Evolutionary conservation across 768 basidiomycete species (phyloP).

Genomic region (Coprinopsis strossmayeri): DNA sequence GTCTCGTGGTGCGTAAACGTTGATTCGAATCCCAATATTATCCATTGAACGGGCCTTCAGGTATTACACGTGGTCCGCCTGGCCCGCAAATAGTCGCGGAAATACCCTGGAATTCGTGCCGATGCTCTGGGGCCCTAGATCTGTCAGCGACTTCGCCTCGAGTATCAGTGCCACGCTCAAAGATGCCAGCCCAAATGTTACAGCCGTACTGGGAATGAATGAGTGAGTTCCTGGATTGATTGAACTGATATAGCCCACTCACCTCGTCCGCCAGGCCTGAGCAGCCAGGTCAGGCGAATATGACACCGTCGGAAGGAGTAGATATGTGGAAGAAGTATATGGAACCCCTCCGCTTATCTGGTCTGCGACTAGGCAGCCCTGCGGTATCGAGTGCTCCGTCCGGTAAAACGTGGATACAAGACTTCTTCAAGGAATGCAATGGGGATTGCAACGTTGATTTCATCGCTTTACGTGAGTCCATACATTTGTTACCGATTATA

Average conservation of each 20-base stretch:
- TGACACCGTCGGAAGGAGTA: constrained; percentile 42
- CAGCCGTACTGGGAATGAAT: constrained; percentile 46
- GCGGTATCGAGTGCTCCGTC: constrained; percentile 44
- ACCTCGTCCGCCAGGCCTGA: constrained; percentile 16
- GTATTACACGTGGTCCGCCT: constrained; percentile 49
- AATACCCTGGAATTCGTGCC: constrained; percentile 46
- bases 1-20: constrained; percentile 38
- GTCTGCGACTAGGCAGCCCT: constrained; percentile 46
- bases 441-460: constrained; percentile 52
- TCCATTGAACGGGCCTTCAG: constrained; percentile 16
- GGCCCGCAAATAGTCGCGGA: constrained; percentile 13
- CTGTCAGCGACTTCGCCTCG: constrained; percentile 31
- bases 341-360: constrained; percentile 40
- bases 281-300: constrained; percentile 39
- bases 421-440: constrained; percentile 43
- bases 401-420: constrained; percentile 48
- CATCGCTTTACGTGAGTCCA: constrained; percentile 41
- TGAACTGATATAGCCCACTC: neutral
- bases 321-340: constrained; percentile 45
- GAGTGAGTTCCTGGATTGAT: constrained; percentile 28
- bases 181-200: constrained; percentile 18
- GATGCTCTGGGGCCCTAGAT: constrained; percentile 45
- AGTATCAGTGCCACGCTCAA: constrained; percentile 36
- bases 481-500: neutral
- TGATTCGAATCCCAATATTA: neutral